Base-by-base conservation (phyloP, 306 rosid genomes). In the Trifolium dubium region DNA sequence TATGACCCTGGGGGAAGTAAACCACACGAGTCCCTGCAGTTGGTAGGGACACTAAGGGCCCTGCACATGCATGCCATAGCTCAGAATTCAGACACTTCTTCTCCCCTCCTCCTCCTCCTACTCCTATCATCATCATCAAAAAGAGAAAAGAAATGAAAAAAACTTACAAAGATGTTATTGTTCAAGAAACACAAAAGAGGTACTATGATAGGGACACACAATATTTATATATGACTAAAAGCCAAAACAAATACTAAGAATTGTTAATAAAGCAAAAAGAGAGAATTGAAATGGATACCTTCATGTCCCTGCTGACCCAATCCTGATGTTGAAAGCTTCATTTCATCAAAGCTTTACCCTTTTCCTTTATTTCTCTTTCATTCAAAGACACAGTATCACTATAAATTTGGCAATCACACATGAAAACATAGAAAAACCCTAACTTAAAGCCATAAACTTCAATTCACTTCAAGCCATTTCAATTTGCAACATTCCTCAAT, bases 1-100 rank as follows among this genome's bases (percentile, higher is more conserved):
- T 92, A 59, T 92, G 98, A 73, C 98, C 98, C 90, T 92, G 98
- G 71, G 98, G 92, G 79, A 92, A 92, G 93, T 92, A 92, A 72
- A 92, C 98, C 72, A 89, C 98, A 49, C 96, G 90, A 79, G 93
- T 85, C 65, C 96, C 96, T 5, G 90, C 78, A 37, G 88, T 85
- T 31, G 98, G 98, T 74, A 92, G 96, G 83, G 96, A 92, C 85
- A 92, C 98, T 8, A 92, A 79, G 73, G 98, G 98, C 69, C 98
- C 98, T 29, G 96, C 98, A 70, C 98, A 92, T 66, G 98, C 98
- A 88, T 92, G 98, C 98, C 98, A 92, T 63, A 92, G 89, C 93
- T 92, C 98, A 67, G 98, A 92, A 86, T 92, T 92, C 86, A 92
- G 82, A 88, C 96, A 89, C 71, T 92, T 92, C 92, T 92, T 92